Evolutionary conservation across 2,329 filamentous ascomycete species (phyloP).

Genomic region (Chalaropsis thielavioides): DNA sequence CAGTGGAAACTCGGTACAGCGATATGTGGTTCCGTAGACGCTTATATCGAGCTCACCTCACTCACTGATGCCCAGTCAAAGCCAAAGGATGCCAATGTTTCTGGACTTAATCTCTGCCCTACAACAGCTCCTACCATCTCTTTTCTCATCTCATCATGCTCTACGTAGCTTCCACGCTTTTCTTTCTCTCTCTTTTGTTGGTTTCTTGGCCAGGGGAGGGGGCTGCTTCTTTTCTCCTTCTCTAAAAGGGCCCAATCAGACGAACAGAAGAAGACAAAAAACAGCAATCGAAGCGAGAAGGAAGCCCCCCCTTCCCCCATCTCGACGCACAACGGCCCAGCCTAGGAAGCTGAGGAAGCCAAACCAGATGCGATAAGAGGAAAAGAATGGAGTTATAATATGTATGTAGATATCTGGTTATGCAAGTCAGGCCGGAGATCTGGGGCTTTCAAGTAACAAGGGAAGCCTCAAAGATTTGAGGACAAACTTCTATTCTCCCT

Average conservation of each 20-base stretch:
- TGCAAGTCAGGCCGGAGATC: background rate
- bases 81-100: background rate
- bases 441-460: background rate
- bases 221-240: background rate
- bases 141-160: background rate
- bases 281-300: background rate
- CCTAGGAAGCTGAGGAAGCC: background rate
- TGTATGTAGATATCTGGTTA: background rate
- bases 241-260: background rate
- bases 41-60: background rate
- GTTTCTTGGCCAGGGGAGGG: background rate
- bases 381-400: background rate
- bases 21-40: too few relatives aligned
- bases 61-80: background rate
- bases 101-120: background rate
- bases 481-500: too few relatives aligned
- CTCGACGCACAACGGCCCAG: background rate
- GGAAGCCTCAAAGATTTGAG: background rate
- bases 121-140: background rate
- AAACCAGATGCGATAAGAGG: background rate
- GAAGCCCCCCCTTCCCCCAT: background rate
- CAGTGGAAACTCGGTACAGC: too few relatives aligned
- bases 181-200: background rate
- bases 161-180: background rate
- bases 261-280: background rate